Base-by-base conservation (phyloP, 164 flowering plant genomes). In the Magnolia officinalis region DNA sequence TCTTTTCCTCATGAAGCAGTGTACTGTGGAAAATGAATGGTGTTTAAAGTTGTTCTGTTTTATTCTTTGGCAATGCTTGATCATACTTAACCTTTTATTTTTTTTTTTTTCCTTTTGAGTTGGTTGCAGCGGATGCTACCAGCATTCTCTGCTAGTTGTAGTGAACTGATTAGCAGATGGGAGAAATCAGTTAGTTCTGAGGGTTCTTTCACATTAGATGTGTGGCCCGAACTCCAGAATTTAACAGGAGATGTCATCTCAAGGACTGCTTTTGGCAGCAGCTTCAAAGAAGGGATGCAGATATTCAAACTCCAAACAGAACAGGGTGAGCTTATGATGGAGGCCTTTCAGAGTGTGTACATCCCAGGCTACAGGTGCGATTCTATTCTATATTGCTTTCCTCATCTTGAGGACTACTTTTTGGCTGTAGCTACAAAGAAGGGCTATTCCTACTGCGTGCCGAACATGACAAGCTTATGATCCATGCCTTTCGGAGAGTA, bases 361-460 rank as follows among this genome's bases (percentile, higher is more conserved):
- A 80, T 87, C 49, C 90, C 88, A 5, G 88, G 87, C 49, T 78
- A 65, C 73, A 84, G 89, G 89, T 86, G 19, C 49, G 18, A 14
- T 31, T 10, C 8, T 31, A 20, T 19, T 20, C 55, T 52, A 6
- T 23, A 55, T 23, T 24, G 16, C 61, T 55, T 2, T 16, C 18
- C 61, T 55, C 16, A 55, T 10, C 13, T 55, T 55, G 2, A 55
- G 61, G 18, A 55, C 61, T 10, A 55, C 61, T 8, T 55, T 55
- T 37, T 37, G 45, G 61, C 13, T 10, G 0, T 55, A 55, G 18
- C 18, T 16, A 55, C 13, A 55, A 55, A 55, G 61, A 55, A 16
- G 61, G 18, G 18, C 0, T 55, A 16, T 55, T 55, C 58, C 9
- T 16, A 55, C 61, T 10, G 18, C 61, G 1, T 10, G 18, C 61